Conservation (phyloP, 2,329 filamentous ascomycete genomes). For the Fusarium sarcochroum region DNA sequence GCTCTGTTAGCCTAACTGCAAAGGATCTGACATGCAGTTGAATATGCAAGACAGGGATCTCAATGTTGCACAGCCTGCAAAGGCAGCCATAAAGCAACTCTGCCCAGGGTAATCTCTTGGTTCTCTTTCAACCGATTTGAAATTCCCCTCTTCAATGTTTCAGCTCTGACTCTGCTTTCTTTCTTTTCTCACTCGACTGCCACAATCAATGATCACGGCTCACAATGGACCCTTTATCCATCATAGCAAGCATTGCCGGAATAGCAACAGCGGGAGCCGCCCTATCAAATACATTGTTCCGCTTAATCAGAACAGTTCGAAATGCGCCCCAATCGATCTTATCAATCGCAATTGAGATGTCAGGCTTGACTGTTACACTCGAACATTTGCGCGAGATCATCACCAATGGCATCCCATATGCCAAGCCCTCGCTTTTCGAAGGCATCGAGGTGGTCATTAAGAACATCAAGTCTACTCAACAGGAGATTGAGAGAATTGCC, state of each 20-base stretch:
- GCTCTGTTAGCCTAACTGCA: constrained; percentile 7
- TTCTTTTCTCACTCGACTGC: not conserved
- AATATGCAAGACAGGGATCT: not conserved
- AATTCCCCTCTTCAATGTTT: not conserved
- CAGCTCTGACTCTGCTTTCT: not conserved
- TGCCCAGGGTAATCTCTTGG: not conserved
- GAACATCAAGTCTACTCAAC: constrained; percentile 19
- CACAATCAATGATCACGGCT: not conserved
- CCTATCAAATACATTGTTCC: constrained; percentile 23
- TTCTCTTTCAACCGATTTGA: not conserved
- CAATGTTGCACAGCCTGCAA: constrained; percentile 13
- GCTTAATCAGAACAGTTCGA: constrained; percentile 8
- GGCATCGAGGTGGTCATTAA: constrained; percentile 7
- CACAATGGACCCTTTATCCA: constrained; percentile 32
- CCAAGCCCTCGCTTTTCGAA: constrained; percentile 10
- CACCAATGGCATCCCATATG: not conserved
- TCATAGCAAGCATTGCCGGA: constrained; percentile 34
- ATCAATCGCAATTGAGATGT: constrained; percentile 25
- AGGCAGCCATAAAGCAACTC: constrained; percentile 25
- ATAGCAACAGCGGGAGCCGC: constrained; percentile 32
- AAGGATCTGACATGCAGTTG: constrained; percentile 7
- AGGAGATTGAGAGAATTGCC: constrained; percentile 7
- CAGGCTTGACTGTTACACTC: constrained; percentile 1
- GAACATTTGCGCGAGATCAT: constrained; percentile 31
- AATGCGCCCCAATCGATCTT: constrained; percentile 21